Base-by-base conservation (phyloP, 129 eudicot species). In the Dittrichia graveolens region DNA sequence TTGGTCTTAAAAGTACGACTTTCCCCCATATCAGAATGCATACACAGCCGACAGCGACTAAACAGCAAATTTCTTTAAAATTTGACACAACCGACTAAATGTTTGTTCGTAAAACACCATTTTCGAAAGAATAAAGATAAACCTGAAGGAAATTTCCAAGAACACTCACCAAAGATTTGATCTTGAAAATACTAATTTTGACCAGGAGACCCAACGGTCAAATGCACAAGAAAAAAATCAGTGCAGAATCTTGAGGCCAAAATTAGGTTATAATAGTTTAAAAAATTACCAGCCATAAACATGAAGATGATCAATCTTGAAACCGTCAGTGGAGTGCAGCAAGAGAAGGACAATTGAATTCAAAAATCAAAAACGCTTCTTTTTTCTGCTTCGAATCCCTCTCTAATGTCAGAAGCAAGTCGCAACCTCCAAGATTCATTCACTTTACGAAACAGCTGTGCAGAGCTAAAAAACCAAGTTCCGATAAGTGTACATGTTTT, bases 331-430 rank as follows among this genome's bases (percentile, higher is more conserved):
- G 78, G 77, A 73, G 11, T 42, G 73, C 55, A 44, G 76, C 59
- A 67, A 73, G 67, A 75, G 73, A 73, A 72, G 54, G 44, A 67
- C 45, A 71, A 65, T 42, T 40, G 15, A 37, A 73, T 88, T 88
- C 86, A 88, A 85, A 88, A 81, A 63, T 71, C 66, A 61, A 80
- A 83, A 57, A 53, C 31, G 73, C 71, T 80, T 73, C 71, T 82
- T 79, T 62, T 65, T 64, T 14, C 70, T 77, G 69, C 79, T 69
- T 52, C 59, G 68, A 38, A 57, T 69, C 14, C 35, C 75, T 53
- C 83, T 79, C 79, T 71, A 78, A 19, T 83, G 88, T 79, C 94
- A 82, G 90, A 77, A 52, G 75, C 76, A 76, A 40, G 72, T 61
- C 65, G 49, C 77, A 73, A 73, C 48, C 80, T 53, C 88, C 85